These are phyloP conservation scores for Microcera coccophila DNA, from an alignment of 2,329 filamentous ascomycete species.

Conservation along the genomic window DNA sequence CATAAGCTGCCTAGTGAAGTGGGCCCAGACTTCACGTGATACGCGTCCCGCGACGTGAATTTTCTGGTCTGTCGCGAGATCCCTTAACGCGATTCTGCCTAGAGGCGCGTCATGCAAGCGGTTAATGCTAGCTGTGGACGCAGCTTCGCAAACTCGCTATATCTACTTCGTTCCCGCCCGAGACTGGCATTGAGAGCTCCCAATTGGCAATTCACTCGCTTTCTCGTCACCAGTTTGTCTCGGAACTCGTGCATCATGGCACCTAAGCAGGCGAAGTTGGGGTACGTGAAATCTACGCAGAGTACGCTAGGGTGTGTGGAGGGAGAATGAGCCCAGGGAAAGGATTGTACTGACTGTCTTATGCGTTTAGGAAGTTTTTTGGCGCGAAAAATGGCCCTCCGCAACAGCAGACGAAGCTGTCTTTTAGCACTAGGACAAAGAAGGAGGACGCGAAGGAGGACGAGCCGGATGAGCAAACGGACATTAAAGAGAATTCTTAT, in stretches of 20 bases:
- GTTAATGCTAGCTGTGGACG: slow-evolving; percentile 19
- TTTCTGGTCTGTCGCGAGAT: slow-evolving; percentile 19
- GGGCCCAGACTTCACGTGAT: slow-evolving; percentile 24
- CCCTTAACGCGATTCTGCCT: slow-evolving; percentile 42
- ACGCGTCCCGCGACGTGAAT: slow-evolving; percentile 21
- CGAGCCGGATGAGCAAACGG: slow-evolving; percentile 25
- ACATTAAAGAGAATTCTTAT: slow-evolving; percentile 37
- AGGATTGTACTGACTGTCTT: slow-evolving; percentile 4
- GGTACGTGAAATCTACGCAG: slow-evolving; percentile 78
- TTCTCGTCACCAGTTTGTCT: slow-evolving; percentile 5
- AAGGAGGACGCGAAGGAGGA: slow-evolving; percentile 34
- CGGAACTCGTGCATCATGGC: slow-evolving; percentile 36
- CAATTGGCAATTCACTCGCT: slow-evolving; percentile 6
- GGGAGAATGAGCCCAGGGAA: slow-evolving; percentile 2
- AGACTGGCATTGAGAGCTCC: slow-evolving; percentile 8
- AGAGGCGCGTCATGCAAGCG: slow-evolving; percentile 32
- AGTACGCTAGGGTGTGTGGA: slow-evolving; percentile 65
- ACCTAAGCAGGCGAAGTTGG: slow-evolving; percentile 75
- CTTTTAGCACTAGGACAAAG: slow-evolving; percentile 62
- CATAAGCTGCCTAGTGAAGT: not conserved
- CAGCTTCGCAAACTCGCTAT: slow-evolving; percentile 16
- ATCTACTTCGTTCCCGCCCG: slow-evolving; percentile 11
- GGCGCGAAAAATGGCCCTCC: slow-evolving; percentile 53
- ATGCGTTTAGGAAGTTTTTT: slow-evolving; percentile 75
- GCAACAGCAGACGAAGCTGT: slow-evolving; percentile 72